Evolutionary conservation across 495 filamentous ascomycete species (phyloP).

Genomic region (Aspergillus baeticus): DNA sequence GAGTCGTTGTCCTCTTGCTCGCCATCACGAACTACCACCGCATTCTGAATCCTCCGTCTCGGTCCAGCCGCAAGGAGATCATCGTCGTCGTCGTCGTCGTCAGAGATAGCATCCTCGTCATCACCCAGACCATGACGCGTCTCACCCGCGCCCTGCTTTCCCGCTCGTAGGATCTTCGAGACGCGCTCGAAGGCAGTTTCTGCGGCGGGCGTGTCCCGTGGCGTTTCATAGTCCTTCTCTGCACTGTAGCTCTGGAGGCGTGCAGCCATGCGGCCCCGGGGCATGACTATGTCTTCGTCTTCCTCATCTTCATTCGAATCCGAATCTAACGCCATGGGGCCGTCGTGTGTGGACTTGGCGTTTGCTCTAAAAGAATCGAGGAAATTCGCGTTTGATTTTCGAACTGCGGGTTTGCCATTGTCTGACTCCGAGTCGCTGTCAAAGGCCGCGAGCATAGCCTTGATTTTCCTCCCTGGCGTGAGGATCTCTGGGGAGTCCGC

Average conservation of each 20-base stretch:
- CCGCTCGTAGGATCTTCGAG: constrained; percentile 26
- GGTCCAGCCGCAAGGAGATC: constrained; percentile 36
- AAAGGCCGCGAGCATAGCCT: constrained; percentile 63
- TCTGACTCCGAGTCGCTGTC: constrained; percentile 59
- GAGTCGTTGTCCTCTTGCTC: constrained; percentile 8
- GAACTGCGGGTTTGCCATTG: constrained; percentile 7
- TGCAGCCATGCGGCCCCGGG: constrained; percentile 69
- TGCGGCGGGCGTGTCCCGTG: not conserved
- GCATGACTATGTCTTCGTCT: constrained; percentile 54
- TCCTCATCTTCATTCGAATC: constrained; percentile 26
- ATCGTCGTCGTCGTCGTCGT: constrained; percentile 19
- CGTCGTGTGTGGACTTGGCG: constrained; percentile 1
- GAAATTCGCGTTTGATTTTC: constrained; percentile 15
- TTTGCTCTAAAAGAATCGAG: constrained; percentile 26
- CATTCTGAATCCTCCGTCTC: constrained; percentile 27
- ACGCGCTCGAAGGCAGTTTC: constrained; percentile 39
- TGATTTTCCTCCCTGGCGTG: constrained; percentile 69
- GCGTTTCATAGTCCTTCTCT: constrained; percentile 7
- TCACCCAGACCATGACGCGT: constrained; percentile 1
- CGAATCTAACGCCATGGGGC: constrained; percentile 6
- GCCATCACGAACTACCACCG: not conserved
- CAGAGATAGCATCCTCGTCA: constrained; percentile 18
- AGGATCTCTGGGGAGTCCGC: constrained; percentile 43
- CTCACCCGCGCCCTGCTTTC: constrained; percentile 17
- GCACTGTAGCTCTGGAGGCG: constrained; percentile 52